Evolutionary conservation across 2,329 filamentous ascomycete species (phyloP), one percentile per base, ranked within the genome.

Genomic region (Dryadomyces sulphureus): DNA sequence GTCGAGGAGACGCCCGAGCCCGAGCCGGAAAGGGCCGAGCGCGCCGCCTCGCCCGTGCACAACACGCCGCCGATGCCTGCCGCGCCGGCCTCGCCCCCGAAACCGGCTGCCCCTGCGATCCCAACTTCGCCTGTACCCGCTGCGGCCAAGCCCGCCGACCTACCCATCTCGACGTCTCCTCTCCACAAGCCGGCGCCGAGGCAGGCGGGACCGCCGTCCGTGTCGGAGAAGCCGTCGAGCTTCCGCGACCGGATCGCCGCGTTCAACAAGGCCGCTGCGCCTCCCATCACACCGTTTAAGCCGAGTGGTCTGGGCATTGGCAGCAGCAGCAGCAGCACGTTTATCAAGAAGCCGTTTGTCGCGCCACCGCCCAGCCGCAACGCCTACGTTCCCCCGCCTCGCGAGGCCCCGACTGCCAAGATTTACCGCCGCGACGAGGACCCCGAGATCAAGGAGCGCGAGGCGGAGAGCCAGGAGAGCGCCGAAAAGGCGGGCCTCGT

Each of bases 281-380:
- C 88, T 3, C 92, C 92, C 8, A 70, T 92, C 49, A 77, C 87
- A n/a, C 92, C 92, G 1, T 90, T 93, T 66, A 94, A 94, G 60
- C 86, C 88, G 19, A 72, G 73, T 49, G 77, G 77, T 2, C 65
- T 81, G 22, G 64, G 71, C 48, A 67, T 72, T 48, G 67, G 72
- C 25, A 72, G 75, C 48, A 68, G 73, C 41, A 72, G 73, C 51
- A 72, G 72, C 45, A 50, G 46, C 48, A 52, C 34, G 17, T 96
- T 96, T 58, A 80, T 98, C 63, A 95, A 90, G 72, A 96, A 96
- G 64, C 88, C 90, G 0, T 98, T 95, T 57, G 89, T 98, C 47
- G 86, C 92, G 4, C 88, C 92, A 44, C 92, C 92, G 17, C 92
- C 92, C 1, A 94, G 88, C 62, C 83, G 87, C 54, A 83, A 95